These are phyloP conservation scores for Corylus americana DNA, from an alignment of 306 rosid species.

Conservation along the genomic window DNA sequence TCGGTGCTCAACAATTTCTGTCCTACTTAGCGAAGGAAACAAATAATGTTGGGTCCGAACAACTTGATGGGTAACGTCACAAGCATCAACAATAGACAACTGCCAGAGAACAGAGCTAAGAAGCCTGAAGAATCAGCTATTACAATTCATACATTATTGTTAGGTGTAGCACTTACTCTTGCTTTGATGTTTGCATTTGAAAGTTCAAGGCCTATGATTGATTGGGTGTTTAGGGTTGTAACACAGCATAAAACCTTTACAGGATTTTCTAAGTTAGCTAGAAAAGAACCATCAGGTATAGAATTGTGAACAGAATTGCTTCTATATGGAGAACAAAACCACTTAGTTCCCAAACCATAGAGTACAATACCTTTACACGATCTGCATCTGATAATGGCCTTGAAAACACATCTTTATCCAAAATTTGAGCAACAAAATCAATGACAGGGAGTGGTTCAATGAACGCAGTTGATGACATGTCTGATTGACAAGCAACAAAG, in stretches of 20 bases:
- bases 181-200: not conserved
- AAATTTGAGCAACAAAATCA: slow-evolving; percentile 54
- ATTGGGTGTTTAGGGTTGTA: not conserved
- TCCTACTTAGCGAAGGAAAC: too few relatives aligned
- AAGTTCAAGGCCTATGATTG: not conserved
- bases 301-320: not conserved
- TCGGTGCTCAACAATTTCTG: too few relatives aligned
- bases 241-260: not conserved
- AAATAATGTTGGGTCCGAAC: too few relatives aligned
- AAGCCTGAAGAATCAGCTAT: not conserved
- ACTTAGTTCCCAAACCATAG: slow-evolving; percentile 2
- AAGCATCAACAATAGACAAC: not conserved
- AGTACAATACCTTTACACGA: slow-evolving; percentile 44
- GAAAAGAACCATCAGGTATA: not conserved
- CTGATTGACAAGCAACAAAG: slow-evolving; percentile 22
- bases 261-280: not conserved
- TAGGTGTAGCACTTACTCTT: not conserved
- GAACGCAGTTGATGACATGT: slow-evolving; percentile 56
- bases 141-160: not conserved
- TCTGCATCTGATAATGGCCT: slow-evolving; percentile 52
- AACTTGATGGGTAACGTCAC: too few relatives aligned
- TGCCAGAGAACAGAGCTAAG: not conserved
- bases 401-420: slow-evolving; percentile 49
- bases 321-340: slow-evolving; percentile 8
- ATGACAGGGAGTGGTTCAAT: slow-evolving; percentile 59